A percentile compares a stretch with the other conserved stretches of the same genome.
Conservation (phyloP, 164 flowering plant genomes). For the Cinnamomum micranthum region DNA sequence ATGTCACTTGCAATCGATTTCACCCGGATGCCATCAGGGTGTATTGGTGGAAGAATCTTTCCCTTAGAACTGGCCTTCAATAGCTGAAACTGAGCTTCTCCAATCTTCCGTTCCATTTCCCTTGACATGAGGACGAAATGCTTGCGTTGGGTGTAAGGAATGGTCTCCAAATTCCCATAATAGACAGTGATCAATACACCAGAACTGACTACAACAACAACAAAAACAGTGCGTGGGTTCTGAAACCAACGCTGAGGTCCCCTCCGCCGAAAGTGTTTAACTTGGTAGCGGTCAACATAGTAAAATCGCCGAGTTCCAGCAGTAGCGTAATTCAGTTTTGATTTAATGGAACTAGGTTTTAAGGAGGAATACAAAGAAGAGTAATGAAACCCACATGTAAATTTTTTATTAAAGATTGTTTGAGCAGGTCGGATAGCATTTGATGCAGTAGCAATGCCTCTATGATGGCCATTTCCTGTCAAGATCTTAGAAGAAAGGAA, state of each 20-base stretch:
- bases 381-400: slow-evolving; percentile 21
- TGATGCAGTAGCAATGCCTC: slow-evolving; percentile 5
- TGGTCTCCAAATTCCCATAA: slow-evolving; percentile 68
- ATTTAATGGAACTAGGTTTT: slow-evolving; percentile 9
- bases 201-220: slow-evolving; percentile 49
- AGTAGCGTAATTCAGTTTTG: not conserved
- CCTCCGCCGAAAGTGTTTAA: slow-evolving; percentile 62
- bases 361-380: slow-evolving; percentile 17
- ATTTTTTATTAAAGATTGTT: slow-evolving; percentile 8
- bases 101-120: slow-evolving; percentile 52
- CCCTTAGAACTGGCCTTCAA: slow-evolving; percentile 55
- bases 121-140: slow-evolving; percentile 79
- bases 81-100: slow-evolving; percentile 57
- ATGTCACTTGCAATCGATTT: slow-evolving; percentile 71
- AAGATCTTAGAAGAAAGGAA: slow-evolving; percentile 15
- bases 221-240: slow-evolving; percentile 50
- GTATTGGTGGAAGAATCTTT: slow-evolving; percentile 74
- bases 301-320: slow-evolving; percentile 31
- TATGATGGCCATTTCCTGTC: slow-evolving; percentile 13
- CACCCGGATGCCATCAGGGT: slow-evolving; percentile 79
- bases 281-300: slow-evolving; percentile 56
- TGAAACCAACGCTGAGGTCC: slow-evolving; percentile 67
- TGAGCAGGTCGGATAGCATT: not conserved
- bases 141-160: slow-evolving; percentile 76
- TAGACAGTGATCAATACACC: slow-evolving; percentile 60